phyloP scores from a whole-genome alignment of 2,329 filamentous ascomycete genomes.

The Penicillium freii region DNA sequence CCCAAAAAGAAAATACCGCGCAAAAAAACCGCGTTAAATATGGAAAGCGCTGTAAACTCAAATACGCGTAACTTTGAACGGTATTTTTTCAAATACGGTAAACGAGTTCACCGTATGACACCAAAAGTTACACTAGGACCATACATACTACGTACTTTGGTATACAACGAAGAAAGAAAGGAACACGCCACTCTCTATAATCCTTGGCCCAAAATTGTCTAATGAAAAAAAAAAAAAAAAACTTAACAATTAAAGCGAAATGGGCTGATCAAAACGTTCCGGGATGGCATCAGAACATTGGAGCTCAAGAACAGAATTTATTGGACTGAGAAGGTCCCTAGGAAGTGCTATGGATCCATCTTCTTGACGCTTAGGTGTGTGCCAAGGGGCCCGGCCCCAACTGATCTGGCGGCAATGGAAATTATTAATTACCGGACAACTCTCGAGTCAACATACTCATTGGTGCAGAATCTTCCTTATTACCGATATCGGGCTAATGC shows the following conservation, averaged over 20 bases:
- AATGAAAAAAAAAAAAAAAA: neutral
- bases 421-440: neutral
- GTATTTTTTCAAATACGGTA: neutral
- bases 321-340: neutral
- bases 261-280: neutral
- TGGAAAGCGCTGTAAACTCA: neutral
- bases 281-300: neutral
- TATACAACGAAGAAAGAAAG: neutral
- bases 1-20: too few species aligned
- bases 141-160: neutral
- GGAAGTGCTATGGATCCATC: neutral
- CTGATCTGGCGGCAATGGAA: neutral
- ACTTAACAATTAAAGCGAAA: neutral
- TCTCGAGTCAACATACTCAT: neutral
- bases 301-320: neutral
- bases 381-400: neutral
- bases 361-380: neutral
- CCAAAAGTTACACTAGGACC: neutral
- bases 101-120: neutral
- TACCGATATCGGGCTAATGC: slow-evolving; percentile 3
- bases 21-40: too few species aligned
- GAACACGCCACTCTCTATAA: neutral
- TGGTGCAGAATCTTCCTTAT: neutral
- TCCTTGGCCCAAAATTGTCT: neutral
- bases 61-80: neutral